phyloP scores from a whole-genome alignment of 441 rosid genomes.

The Bocquillonia castaneifolia region DNA sequence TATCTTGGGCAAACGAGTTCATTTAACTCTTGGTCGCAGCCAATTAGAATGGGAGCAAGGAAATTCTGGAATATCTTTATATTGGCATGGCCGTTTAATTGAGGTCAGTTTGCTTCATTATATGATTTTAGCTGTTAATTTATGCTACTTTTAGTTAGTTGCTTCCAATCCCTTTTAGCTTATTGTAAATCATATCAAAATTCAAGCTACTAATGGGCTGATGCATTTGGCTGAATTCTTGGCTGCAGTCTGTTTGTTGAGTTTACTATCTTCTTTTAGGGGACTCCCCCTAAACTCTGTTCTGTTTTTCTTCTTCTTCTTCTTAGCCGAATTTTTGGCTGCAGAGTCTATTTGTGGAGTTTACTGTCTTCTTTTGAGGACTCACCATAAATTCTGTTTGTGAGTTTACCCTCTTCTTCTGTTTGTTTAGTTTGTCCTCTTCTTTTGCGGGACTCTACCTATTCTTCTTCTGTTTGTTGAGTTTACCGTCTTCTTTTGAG shows the following conservation, averaged over 20 bases:
- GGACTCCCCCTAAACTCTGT: not conserved
- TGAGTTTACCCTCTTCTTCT: no score
- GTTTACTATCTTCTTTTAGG: not conserved
- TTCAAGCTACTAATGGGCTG: no score
- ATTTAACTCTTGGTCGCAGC: conserved; percentile 32
- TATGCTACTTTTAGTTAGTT: not conserved
- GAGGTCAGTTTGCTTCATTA: conserved; percentile 21
- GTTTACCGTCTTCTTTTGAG: no score
- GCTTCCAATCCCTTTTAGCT: not conserved
- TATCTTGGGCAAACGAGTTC: conserved; percentile 28
- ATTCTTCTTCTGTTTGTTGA: no score
- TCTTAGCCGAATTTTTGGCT: no score
- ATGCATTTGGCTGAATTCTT: not conserved
- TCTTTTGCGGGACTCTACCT: no score
- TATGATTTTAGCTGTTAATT: not conserved
- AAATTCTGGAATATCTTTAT: conserved; percentile 35
- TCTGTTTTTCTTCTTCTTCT: not conserved
- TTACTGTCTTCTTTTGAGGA: no score
- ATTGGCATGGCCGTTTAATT: conserved; percentile 40
- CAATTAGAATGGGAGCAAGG: conserved; percentile 38
- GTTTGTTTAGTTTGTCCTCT: no score
- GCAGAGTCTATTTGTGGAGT: no score
- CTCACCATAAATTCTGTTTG: no score
- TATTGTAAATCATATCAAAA: not conserved
- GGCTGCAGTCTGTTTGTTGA: not conserved